A percentile compares a stretch with the other conserved stretches of the same genome.
Conservation (phyloP, 1,139 yeast genomes). For the Pichia sp. region DNA sequence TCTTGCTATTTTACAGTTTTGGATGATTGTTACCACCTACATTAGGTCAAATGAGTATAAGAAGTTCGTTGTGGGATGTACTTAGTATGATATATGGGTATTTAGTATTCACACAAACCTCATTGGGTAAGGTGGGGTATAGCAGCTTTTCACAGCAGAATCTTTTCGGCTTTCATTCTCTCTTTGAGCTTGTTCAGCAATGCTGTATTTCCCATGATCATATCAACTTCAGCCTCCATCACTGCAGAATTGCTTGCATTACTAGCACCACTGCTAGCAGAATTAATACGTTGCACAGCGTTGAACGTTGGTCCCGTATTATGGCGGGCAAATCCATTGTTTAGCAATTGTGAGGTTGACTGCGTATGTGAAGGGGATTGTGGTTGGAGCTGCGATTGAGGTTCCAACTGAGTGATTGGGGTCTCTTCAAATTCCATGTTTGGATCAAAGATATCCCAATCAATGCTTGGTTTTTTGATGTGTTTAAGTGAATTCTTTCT, state of each 20-base stretch:
- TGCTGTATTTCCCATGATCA: slow-evolving; percentile 9
- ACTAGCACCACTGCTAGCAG: slow-evolving; percentile 12
- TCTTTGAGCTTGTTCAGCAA: slow-evolving; percentile 7
- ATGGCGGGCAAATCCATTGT: neutral
- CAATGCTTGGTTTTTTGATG: slow-evolving; percentile 15
- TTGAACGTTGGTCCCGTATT: neutral
- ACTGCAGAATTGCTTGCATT: slow-evolving; percentile 2
- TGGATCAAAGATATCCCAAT: slow-evolving; percentile 17
- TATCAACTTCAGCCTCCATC: slow-evolving; percentile 9
- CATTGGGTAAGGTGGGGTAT: no score
- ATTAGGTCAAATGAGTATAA: no score
- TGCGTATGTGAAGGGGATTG: neutral
- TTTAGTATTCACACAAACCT: no score
- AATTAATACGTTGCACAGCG: neutral
- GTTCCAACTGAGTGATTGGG: no score
- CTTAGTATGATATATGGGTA: no score
- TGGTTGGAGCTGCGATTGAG: neutral
- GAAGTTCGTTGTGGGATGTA: no score
- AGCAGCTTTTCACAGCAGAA: neutral
- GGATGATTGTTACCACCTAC: no score
- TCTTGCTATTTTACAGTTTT: no score
- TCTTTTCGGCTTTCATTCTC: neutral
- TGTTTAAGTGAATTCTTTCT: slow-evolving; percentile 11
- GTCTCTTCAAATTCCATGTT: slow-evolving; percentile 6
- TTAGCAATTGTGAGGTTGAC: neutral